Percentiles rank a stretch among this genome's conserved stretches.
Evolutionary conservation across 768 basidiomycete species (phyloP).

Genomic region (Rhizopogon rudus): DNA sequence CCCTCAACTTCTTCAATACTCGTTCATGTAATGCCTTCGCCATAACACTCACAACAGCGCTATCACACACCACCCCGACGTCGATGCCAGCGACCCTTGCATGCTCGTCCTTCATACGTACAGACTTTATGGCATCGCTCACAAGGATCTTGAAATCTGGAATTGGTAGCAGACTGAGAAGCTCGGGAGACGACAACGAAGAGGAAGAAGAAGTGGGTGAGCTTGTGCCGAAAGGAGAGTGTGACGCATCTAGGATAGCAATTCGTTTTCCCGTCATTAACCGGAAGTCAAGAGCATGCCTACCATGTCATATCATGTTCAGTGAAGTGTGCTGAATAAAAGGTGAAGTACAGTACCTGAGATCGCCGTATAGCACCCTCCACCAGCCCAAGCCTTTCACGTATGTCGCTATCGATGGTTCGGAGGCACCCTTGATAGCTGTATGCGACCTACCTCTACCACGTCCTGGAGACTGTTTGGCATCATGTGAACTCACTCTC

Average conservation of each 20-base stretch:
- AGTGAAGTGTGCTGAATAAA: not conserved
- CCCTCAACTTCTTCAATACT: slow-evolving; percentile 29
- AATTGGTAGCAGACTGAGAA: slow-evolving; percentile 50
- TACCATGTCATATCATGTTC: slow-evolving; percentile 16
- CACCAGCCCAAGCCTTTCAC: slow-evolving; percentile 84
- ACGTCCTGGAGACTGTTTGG: slow-evolving; percentile 5
- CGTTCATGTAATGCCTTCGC: slow-evolving; percentile 46
- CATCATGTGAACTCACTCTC: slow-evolving; percentile 34
- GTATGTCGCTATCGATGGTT: slow-evolving; percentile 52
- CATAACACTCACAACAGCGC: slow-evolving; percentile 39
- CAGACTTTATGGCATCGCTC: slow-evolving; percentile 35
- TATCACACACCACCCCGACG: slow-evolving; percentile 59
- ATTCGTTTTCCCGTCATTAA: slow-evolving; percentile 63
- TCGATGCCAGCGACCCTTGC: slow-evolving; percentile 52
- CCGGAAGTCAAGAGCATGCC: slow-evolving; percentile 78
- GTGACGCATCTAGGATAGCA: slow-evolving; percentile 69
- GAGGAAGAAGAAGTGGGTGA: not conserved
- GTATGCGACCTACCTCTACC: slow-evolving; percentile 17
- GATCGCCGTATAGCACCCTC: slow-evolving; percentile 64
- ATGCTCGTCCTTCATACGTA: slow-evolving; percentile 13
- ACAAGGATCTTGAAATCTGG: slow-evolving; percentile 53
- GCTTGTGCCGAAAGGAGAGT: slow-evolving; percentile 41
- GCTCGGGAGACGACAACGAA: slow-evolving; percentile 1
- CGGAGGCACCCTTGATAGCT: slow-evolving; percentile 8
- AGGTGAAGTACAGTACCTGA: slow-evolving; percentile 40